These are phyloP conservation scores for Aspergillus clavatus DNA, from an alignment of 2,329 filamentous ascomycete species.

Conservation along the genomic window DNA sequence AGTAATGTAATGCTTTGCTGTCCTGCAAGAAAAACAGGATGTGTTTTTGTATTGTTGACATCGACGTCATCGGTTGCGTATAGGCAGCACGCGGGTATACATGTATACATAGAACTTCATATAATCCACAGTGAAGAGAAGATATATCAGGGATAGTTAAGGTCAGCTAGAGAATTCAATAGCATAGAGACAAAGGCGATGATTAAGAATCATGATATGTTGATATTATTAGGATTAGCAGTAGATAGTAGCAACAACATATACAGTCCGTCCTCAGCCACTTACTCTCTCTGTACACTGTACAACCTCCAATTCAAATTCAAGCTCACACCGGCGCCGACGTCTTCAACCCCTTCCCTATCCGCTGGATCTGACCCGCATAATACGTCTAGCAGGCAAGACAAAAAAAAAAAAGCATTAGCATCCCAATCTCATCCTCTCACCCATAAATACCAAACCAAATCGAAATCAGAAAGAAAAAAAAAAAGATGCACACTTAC, in stretches of 20 bases:
- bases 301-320: no score
- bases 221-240: no score
- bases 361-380: constrained; percentile 23
- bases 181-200: no score
- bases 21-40: background rate
- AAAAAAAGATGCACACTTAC: constrained; percentile 23
- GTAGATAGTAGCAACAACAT: no score
- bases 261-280: no score
- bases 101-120: background rate
- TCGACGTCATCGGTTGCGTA: background rate
- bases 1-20: no score
- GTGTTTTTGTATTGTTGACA: background rate
- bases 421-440: background rate
- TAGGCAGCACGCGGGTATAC: background rate
- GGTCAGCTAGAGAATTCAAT: no score
- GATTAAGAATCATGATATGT: no score
- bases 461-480: background rate
- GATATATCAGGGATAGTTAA: no score
- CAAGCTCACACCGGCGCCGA: constrained; percentile 9
- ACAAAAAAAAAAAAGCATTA: constrained; percentile 1
- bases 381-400: constrained; percentile 28
- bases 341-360: constrained; percentile 21
- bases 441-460: no score
- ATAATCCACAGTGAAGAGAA: no score
- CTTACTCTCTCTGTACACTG: no score